phyloP scores from a whole-genome alignment of 148 eudicot genomes.

The Oxyria digyna region DNA sequence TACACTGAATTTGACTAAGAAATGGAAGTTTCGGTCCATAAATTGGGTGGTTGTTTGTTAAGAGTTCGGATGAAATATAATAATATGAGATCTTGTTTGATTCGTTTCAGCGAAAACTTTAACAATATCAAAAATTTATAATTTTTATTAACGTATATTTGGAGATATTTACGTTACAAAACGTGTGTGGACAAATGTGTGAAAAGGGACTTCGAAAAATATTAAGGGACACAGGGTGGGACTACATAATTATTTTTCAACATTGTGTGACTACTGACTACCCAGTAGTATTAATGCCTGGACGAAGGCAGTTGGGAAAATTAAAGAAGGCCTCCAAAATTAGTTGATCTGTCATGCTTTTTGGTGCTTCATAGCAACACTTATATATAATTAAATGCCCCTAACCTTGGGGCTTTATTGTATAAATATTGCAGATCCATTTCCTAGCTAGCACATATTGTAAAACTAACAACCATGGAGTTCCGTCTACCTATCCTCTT shows the following conservation, averaged over 20 bases:
- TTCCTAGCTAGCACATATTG: neutral
- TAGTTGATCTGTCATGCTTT: neutral
- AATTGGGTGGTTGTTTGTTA: constrained; percentile 5
- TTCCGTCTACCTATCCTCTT: neutral
- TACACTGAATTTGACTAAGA: neutral
- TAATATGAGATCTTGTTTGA: too few species aligned
- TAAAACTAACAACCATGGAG: constrained; percentile 8
- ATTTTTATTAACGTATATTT: too few species aligned
- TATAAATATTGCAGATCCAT: neutral
- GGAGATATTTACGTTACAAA: too few species aligned
- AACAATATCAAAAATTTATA: too few species aligned
- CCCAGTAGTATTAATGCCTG: neutral
- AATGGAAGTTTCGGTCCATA: neutral
- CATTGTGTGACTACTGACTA: neutral
- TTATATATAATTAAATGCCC: neutral
- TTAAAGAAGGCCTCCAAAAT: constrained; percentile 4
- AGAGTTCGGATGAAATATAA: neutral
- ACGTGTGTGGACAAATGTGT: too few species aligned
- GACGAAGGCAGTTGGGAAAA: neutral
- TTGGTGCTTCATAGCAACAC: neutral
- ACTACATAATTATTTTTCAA: neutral
- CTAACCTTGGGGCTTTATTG: neutral
- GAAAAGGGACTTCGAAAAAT: too few species aligned
- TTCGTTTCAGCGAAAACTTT: too few species aligned
- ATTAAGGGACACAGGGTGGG: too few species aligned